Percentiles rank a stretch among this genome's conserved stretches.
Conservation (phyloP, 1,139 yeast species). For the Meyerozyma sp. region DNA sequence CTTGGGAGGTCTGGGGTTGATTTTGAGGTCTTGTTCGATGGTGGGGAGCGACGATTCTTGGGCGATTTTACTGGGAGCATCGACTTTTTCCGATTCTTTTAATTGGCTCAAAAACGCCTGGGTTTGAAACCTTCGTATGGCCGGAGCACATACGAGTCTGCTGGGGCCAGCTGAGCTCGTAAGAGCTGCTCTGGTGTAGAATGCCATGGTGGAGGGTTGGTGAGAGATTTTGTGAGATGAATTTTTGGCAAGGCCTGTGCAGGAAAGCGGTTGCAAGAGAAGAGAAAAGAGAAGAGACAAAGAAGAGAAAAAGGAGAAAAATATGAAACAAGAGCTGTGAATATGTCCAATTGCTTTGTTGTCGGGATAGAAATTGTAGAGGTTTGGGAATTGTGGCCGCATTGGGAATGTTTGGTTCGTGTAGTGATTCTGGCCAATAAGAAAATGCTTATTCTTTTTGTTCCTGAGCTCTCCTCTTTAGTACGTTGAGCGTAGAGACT, state of each 20-base stretch:
- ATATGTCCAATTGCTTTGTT: too few relatives aligned
- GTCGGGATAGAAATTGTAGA: too few relatives aligned
- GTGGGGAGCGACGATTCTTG: slow-evolving; percentile 45
- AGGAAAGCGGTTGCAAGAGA: not conserved
- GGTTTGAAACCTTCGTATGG: slow-evolving; percentile 8
- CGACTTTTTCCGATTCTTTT: slow-evolving; percentile 18
- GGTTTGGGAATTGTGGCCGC: too few relatives aligned
- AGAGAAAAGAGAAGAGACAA: not conserved
- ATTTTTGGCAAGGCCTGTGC: not conserved
- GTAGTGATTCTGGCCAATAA: too few relatives aligned
- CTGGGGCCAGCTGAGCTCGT: not conserved
- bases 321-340: too few relatives aligned
- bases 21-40: slow-evolving; percentile 35
- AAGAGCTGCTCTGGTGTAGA: not conserved
- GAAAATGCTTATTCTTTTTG: too few relatives aligned
- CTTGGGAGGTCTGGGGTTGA: slow-evolving; percentile 35
- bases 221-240: not conserved
- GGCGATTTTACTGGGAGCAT: slow-evolving; percentile 43
- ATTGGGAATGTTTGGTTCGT: too few relatives aligned
- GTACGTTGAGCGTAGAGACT: too few relatives aligned
- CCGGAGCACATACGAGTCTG: not conserved
- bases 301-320: too few relatives aligned
- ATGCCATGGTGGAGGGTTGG: not conserved
- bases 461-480: too few relatives aligned
- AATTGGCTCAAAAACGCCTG: slow-evolving; percentile 16